phyloP scores from a whole-genome alignment of 371 early-diverging fungal genomes.

The Chytridium lagenaria region DNA sequence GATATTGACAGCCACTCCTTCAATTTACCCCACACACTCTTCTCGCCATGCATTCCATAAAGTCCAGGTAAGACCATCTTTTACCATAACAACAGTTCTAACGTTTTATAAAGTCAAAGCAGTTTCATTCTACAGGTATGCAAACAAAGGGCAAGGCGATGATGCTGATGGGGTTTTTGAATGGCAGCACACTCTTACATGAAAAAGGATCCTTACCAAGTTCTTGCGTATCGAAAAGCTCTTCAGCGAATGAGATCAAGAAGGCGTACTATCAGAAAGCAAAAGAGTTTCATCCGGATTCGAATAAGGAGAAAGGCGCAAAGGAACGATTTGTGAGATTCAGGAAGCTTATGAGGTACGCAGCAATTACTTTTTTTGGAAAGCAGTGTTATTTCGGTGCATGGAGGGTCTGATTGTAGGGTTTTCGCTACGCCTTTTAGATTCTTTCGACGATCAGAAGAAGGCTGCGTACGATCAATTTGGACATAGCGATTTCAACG shows the following conservation, averaged over 20 bases:
- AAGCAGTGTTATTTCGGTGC: background rate
- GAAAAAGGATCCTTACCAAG: slow-evolving; percentile 80
- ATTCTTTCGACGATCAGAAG: slow-evolving; percentile 88
- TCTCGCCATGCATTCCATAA: no score
- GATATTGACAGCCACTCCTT: no score
- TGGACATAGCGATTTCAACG: slow-evolving; percentile 64
- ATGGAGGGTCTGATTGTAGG: background rate
- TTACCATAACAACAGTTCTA: no score
- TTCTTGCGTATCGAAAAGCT: slow-evolving; percentile 77
- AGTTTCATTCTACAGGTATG: no score
- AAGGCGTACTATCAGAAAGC: slow-evolving; percentile 91
- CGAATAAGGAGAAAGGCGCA: slow-evolving; percentile 85
- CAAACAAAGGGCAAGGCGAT: no score
- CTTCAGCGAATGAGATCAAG: slow-evolving; percentile 87
- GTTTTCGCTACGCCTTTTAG: no score
- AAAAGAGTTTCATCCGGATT: slow-evolving; percentile 95
- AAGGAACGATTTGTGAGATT: slow-evolving; percentile 96
- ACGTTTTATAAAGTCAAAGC: no score
- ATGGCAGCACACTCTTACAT: background rate
- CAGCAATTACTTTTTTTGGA: background rate
- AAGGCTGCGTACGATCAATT: slow-evolving; percentile 89
- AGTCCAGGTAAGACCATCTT: no score
- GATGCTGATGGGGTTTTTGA: no score
- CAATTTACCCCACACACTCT: no score
- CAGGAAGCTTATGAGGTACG: slow-evolving; percentile 91